These are phyloP conservation scores for Lasiosphaeriaceae sp. DNA, from an alignment of 495 filamentous ascomycete species.

Conservation along the genomic window DNA sequence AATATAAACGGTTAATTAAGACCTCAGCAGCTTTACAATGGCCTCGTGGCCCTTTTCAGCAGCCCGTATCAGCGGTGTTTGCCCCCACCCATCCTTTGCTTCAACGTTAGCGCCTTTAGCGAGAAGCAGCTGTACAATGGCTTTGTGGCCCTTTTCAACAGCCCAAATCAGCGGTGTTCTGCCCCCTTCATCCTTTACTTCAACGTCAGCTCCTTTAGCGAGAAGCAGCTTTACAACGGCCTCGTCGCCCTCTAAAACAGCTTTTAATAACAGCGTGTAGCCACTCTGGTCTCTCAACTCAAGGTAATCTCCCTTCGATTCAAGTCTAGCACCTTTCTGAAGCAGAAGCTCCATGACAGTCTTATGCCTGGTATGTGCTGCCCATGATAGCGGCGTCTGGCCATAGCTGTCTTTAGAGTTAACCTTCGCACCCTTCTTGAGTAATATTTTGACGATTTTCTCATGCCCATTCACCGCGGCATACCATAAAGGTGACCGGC, in stretches of 20 bases:
- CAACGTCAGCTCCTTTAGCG: neutral
- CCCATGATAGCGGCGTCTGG: neutral
- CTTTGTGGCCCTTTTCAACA: neutral
- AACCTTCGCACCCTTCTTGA: neutral
- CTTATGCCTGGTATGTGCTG: neutral
- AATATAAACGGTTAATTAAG: no score
- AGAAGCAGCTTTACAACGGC: constrained; percentile 1
- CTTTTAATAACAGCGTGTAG: neutral
- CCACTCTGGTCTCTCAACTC: neutral
- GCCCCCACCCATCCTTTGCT: neutral
- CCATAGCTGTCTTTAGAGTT: neutral
- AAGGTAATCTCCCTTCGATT: neutral
- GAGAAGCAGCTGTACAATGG: neutral
- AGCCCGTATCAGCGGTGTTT: neutral
- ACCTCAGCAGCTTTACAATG: neutral
- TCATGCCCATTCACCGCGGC: neutral
- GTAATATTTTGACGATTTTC: neutral
- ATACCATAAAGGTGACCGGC: neutral
- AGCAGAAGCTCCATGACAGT: neutral
- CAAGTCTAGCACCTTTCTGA: neutral
- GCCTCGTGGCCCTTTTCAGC: neutral
- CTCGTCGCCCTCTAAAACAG: neutral
- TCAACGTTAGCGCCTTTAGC: neutral
- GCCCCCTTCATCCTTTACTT: neutral
- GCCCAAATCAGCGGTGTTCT: neutral